phyloP scores from a whole-genome alignment of 2,329 filamentous ascomycete species.

The Colletotrichum ledebouriae region DNA sequence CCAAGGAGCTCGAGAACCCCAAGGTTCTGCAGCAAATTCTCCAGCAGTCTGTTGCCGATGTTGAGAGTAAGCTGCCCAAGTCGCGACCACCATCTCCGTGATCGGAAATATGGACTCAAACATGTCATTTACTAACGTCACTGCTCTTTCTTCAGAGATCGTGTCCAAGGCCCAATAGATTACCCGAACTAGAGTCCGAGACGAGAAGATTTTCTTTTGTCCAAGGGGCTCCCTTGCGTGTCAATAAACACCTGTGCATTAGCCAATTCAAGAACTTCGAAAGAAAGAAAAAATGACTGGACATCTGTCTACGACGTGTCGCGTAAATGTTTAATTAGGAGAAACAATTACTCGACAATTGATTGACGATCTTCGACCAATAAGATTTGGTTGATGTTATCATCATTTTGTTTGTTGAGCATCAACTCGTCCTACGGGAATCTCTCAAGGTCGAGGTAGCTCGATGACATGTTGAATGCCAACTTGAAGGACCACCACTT shows the following conservation, averaged over 20 bases:
- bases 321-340: slow-evolving; percentile 37
- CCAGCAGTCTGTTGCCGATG: slow-evolving; percentile 93
- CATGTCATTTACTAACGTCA: slow-evolving; percentile 50
- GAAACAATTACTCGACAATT: slow-evolving; percentile 15
- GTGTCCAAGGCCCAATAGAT: slow-evolving; percentile 75
- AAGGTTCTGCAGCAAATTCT: slow-evolving; percentile 98
- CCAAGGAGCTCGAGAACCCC: slow-evolving; percentile 98
- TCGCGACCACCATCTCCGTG: background rate
- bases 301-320: slow-evolving; percentile 20
- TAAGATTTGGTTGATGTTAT: background rate
- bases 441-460: background rate
- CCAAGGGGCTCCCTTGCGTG: slow-evolving; percentile 56
- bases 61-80: slow-evolving; percentile 79
- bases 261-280: slow-evolving; percentile 62
- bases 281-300: slow-evolving; percentile 18
- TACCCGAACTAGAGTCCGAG: slow-evolving; percentile 46
- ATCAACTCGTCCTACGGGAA: background rate
- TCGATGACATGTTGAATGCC: slow-evolving; percentile 26
- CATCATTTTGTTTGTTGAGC: background rate
- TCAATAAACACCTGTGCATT: slow-evolving; percentile 74
- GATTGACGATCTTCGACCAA: background rate
- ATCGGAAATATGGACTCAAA: slow-evolving; percentile 13
- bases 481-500: background rate
- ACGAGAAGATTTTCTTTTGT: slow-evolving; percentile 64
- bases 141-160: slow-evolving; percentile 62